Conservation (phyloP, 495 filamentous ascomycete genomes). For the Aspergillus haitiensis region DNA sequence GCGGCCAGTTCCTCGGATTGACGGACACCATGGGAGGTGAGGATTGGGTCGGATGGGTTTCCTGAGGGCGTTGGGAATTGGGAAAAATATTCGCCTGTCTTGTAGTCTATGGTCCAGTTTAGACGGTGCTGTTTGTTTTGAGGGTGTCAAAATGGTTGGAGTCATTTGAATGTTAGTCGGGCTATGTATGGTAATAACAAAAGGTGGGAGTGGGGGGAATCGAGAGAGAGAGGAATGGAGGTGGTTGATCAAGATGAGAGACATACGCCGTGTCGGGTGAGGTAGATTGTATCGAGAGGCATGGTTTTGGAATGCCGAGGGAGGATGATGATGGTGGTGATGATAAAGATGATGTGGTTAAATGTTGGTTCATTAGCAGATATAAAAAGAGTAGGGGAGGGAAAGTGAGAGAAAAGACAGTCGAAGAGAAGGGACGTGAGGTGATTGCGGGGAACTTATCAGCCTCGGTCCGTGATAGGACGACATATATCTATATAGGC, state of each 20-base stretch:
- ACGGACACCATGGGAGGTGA: slow-evolving; percentile 79
- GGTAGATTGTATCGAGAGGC: slow-evolving; percentile 76
- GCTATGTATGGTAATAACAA: no score
- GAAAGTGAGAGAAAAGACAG: background rate
- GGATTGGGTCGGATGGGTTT: slow-evolving; percentile 80
- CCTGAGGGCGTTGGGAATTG: slow-evolving; percentile 76
- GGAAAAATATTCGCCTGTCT: slow-evolving; percentile 69
- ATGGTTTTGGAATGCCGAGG: slow-evolving; percentile 22
- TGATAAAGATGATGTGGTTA: no score
- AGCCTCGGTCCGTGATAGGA: slow-evolving; percentile 15
- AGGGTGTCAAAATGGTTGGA: slow-evolving; percentile 20
- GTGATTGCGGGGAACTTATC: background rate
- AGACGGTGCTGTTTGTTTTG: slow-evolving; percentile 69
- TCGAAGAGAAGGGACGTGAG: background rate
- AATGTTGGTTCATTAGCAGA: background rate
- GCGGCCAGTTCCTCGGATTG: slow-evolving; percentile 78
- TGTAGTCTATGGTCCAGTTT: slow-evolving; percentile 79
- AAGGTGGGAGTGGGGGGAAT: no score
- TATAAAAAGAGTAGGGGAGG: background rate
- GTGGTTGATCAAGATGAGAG: background rate
- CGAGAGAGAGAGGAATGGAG: background rate
- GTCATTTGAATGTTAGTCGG: background rate
- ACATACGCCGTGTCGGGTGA: slow-evolving; percentile 83
- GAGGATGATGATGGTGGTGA: no score
- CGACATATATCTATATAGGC: background rate